Evolutionary conservation across 2,329 filamentous ascomycete genomes (phyloP).

Genomic region (Trichoderma atroviride): DNA sequence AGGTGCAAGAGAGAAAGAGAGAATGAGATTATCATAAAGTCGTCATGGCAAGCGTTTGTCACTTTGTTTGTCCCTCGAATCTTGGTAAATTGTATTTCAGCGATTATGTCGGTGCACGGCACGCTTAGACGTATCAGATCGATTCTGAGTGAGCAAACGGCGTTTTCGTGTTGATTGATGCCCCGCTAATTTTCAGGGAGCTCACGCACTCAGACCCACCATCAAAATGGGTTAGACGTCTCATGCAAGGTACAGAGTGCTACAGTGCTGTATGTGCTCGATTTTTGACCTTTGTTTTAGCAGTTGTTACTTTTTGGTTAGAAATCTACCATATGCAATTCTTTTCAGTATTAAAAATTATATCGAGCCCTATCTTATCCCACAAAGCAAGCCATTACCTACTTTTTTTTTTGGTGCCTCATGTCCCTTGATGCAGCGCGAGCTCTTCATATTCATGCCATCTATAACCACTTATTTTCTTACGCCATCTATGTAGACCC

Average conservation of each 20-base stretch:
- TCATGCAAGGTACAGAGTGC: background rate
- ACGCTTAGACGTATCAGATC: background rate
- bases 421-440: conserved; percentile 4
- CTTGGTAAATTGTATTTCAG: background rate
- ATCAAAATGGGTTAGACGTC: background rate
- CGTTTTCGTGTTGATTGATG: background rate
- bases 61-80: background rate
- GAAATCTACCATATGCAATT: background rate
- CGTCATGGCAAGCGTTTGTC: background rate
- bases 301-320: background rate
- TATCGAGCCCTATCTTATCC: background rate
- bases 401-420: background rate
- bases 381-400: background rate
- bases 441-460: conserved; percentile 19
- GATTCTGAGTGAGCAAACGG: background rate
- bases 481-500: conserved; percentile 21
- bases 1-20: background rate
- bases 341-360: background rate
- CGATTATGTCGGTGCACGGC: background rate
- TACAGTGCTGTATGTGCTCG: background rate
- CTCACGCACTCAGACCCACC: background rate
- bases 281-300: background rate
- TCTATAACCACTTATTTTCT: conserved; percentile 12
- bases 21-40: background rate
- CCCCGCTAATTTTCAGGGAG: background rate